Evolutionary conservation across 306 rosid species (phyloP).

Genomic region (Delonix regia): DNA sequence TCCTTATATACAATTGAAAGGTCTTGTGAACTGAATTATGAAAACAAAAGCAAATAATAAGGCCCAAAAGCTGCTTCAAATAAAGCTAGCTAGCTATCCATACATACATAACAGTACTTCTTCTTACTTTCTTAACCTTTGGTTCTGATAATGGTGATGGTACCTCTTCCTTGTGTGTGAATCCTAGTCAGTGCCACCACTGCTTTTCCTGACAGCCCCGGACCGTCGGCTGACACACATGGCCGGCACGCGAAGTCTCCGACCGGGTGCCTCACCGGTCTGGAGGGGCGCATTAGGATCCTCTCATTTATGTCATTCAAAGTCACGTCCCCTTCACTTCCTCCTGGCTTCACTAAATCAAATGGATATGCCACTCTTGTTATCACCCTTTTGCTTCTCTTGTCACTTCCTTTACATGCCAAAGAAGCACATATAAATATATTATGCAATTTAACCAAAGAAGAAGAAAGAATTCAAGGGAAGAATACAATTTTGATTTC

Average conservation of each 20-base stretch:
- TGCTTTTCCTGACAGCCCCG: conserved; percentile 93
- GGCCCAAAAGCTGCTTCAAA: conserved; percentile 44
- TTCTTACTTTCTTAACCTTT: conserved; percentile 59
- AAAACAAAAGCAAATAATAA: conserved; percentile 46
- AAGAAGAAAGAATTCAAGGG: too few relatives aligned
- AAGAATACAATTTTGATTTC: too few relatives aligned
- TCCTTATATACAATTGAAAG: conserved; percentile 58
- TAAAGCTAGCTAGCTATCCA: conserved; percentile 33
- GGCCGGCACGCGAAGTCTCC: conserved; percentile 98
- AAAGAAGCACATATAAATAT: too few relatives aligned
- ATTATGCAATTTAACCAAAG: too few relatives aligned
- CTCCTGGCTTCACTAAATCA: conserved; percentile 97
- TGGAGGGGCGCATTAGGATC: conserved; percentile 83
- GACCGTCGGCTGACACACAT: conserved; percentile 75
- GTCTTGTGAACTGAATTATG: conserved; percentile 11
- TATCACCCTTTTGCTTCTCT: conserved; percentile 38
- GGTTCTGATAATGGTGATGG: conserved; percentile 96
- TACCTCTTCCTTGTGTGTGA: conserved; percentile 93
- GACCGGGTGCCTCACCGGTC: conserved; percentile 91
- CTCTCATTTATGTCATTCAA: conserved; percentile 88
- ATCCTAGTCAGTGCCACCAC: conserved; percentile 93
- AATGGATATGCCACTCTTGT: conserved; percentile 79
- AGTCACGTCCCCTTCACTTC: conserved; percentile 88
- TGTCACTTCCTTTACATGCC: background rate
- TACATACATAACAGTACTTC: background rate